These are phyloP conservation scores for Colletotrichum sp. DNA, from an alignment of 2,329 filamentous ascomycete genomes.

Conservation along the genomic window DNA sequence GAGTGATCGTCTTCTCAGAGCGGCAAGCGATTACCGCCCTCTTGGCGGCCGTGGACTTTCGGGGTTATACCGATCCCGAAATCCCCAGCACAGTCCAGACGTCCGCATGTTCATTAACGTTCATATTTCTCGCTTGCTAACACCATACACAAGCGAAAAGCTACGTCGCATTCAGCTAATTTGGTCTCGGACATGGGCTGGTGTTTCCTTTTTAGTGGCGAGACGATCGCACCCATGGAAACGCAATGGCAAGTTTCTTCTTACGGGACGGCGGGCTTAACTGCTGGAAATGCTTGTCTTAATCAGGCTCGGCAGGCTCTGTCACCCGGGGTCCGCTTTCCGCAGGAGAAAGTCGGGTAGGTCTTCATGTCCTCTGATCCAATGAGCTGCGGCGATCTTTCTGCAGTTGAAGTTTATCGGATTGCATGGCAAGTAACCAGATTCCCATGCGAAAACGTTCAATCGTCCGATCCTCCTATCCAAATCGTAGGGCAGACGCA, in stretches of 20 bases:
- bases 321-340: rapidly evolving
- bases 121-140: not conserved
- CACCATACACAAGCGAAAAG: not conserved
- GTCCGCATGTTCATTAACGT: not conserved
- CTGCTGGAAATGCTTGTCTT: not conserved
- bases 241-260: not conserved
- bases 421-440: not conserved
- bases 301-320: not conserved
- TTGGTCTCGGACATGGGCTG: not conserved
- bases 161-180: not conserved
- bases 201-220: not conserved
- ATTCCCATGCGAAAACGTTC: not conserved
- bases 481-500: not conserved
- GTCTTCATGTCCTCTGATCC: not conserved
- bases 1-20: not conserved
- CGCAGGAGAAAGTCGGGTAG: not conserved
- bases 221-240: not conserved
- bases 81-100: not conserved
- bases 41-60: not conserved
- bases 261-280: not conserved
- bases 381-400: not conserved
- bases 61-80: not conserved
- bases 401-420: not conserved
- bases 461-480: not conserved
- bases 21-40: not conserved